Conservation (phyloP, 768 basidiomycete genomes). For the Vishniacozyma victoriae region DNA sequence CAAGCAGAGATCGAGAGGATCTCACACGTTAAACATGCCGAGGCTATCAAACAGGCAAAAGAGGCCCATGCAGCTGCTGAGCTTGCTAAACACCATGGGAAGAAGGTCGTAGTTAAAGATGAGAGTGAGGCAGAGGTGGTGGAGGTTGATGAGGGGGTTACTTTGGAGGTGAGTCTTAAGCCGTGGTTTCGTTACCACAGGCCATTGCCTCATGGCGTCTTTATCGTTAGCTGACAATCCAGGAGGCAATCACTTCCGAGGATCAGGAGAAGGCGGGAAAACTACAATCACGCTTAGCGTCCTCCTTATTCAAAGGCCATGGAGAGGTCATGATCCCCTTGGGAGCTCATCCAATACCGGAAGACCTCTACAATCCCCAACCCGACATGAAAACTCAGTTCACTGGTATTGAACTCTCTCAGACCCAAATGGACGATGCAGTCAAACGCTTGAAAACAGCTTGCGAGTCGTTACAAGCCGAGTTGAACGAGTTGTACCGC, state of each 20-base stretch:
- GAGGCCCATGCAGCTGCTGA: conserved; percentile 31
- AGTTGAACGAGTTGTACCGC: conserved; percentile 40
- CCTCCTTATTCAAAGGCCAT: conserved; percentile 24
- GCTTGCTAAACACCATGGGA: conserved; percentile 38
- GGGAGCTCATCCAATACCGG: conserved; percentile 34
- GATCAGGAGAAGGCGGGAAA: conserved; percentile 11
- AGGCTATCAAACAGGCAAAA: conserved; percentile 23
- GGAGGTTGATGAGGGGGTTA: conserved; percentile 14
- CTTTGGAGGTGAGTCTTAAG: conserved; percentile 24
- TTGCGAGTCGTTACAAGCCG: conserved; percentile 24
- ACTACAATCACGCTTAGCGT: conserved; percentile 16
- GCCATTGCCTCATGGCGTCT: background rate
- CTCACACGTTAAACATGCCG: conserved; percentile 21
- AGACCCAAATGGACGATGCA: conserved; percentile 14
- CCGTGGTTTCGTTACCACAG: background rate
- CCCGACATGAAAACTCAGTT: background rate
- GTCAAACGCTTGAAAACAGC: conserved; percentile 26
- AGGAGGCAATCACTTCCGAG: conserved; percentile 19
- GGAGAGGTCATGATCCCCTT: conserved; percentile 46
- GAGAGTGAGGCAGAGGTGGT: conserved; percentile 7
- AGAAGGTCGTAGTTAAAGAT: conserved; percentile 14
- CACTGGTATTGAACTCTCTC: conserved; percentile 15
- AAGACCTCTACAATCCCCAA: conserved; percentile 24
- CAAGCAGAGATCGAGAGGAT: conserved; percentile 43
- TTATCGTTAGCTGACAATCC: background rate